phyloP scores from a whole-genome alignment of 345 rosid genomes.

The Aquilaria malaccensis region DNA sequence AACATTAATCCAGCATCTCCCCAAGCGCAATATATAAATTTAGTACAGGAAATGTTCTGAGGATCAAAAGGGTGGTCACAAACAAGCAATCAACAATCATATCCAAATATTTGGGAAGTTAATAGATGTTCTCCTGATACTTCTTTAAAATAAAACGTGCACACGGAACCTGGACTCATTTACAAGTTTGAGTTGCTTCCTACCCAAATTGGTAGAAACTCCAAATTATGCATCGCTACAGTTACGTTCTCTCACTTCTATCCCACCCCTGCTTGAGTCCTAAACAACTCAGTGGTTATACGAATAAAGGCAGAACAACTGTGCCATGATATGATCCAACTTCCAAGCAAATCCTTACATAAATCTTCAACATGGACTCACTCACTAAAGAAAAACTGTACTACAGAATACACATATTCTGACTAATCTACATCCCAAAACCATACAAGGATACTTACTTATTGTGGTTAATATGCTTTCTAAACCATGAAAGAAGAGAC shows the following conservation, averaged over 20 bases:
- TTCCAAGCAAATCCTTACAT: neutral
- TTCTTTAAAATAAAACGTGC: too few relatives aligned
- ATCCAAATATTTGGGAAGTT: too few relatives aligned
- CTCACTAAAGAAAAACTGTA: neutral
- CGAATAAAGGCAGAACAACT: neutral
- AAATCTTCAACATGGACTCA: neutral
- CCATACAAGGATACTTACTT: neutral
- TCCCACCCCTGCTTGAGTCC: neutral
- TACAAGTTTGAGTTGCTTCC: too few relatives aligned
- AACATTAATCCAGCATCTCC: neutral
- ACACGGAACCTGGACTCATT: too few relatives aligned
- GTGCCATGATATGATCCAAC: too few relatives aligned
- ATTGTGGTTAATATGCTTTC: constrained; percentile 1
- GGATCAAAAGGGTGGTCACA: too few relatives aligned
- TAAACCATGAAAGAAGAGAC: neutral
- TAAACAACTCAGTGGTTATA: neutral
- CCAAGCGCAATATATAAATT: too few relatives aligned
- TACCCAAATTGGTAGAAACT: too few relatives aligned
- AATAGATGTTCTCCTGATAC: too few relatives aligned
- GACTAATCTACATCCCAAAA: neutral
- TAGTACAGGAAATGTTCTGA: too few relatives aligned
- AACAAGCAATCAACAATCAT: too few relatives aligned
- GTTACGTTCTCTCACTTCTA: neutral
- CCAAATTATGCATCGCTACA: neutral
- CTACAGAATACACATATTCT: neutral